Conservation (phyloP, 345 rosid species). For the Salix arbutifolia region DNA sequence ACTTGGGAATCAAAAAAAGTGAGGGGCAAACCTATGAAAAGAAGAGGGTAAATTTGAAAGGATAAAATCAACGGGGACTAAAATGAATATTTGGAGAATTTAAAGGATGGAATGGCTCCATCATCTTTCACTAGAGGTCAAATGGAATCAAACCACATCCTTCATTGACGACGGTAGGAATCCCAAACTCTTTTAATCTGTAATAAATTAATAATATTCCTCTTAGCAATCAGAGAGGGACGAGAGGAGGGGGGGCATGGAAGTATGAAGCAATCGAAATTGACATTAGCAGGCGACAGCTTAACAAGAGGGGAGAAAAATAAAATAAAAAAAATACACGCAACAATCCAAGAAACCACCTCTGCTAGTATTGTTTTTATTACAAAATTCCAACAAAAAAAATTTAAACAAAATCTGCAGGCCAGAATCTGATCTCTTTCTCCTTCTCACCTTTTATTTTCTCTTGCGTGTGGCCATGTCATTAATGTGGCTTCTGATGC, state of each 20-base stretch:
- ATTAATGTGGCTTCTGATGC: background rate
- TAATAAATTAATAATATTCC: no score
- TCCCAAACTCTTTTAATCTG: no score
- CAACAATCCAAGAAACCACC: background rate
- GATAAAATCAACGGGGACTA: no score
- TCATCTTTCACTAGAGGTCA: no score
- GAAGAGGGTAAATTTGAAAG: no score
- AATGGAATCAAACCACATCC: no score
- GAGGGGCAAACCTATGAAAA: no score
- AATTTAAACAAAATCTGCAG: background rate
- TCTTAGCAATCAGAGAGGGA: background rate
- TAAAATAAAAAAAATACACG: background rate
- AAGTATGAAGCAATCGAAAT: conserved; percentile 9
- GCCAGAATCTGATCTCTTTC: background rate
- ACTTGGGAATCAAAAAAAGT: no score
- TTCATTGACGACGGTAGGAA: no score
- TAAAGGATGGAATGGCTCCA: no score
- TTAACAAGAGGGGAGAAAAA: background rate
- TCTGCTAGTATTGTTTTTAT: background rate
- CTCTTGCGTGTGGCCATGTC: background rate
- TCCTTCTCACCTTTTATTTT: background rate
- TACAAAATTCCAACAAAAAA: no score
- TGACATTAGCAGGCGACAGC: conserved; percentile 1
- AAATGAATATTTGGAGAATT: no score
- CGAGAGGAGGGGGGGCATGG: background rate